Percentiles rank a stretch among this genome's conserved stretches.
These are phyloP conservation scores for Fusarium ramigenum DNA, from an alignment of 2,329 filamentous ascomycete genomes.

Conservation along the genomic window DNA sequence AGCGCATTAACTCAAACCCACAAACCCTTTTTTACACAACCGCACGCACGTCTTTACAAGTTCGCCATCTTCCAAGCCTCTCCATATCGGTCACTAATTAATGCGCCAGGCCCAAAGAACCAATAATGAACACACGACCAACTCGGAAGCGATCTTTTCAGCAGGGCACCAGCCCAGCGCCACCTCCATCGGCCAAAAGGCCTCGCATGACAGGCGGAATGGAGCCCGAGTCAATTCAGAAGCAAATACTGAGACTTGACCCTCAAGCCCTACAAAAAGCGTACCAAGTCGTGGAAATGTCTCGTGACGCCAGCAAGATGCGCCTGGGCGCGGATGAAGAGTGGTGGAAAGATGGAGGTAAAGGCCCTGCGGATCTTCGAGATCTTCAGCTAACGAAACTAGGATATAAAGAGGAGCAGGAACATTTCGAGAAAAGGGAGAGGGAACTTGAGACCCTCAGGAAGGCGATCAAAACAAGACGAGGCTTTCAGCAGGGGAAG, in stretches of 20 bases:
- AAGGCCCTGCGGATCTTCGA: background rate
- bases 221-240: background rate
- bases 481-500: background rate
- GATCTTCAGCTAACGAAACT: background rate
- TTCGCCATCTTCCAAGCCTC: background rate
- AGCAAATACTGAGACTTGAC: accelerated
- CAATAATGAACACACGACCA: background rate
- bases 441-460: background rate
- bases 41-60: accelerated
- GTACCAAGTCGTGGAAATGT: background rate
- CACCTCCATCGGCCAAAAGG: background rate
- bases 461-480: background rate
- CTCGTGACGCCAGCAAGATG: background rate
- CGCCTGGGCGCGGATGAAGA: too few species aligned
- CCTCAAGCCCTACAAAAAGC: too few species aligned
- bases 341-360: background rate
- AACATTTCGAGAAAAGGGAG: background rate
- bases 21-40: background rate
- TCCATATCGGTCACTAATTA: background rate
- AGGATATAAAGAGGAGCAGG: background rate
- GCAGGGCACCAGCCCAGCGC: background rate
- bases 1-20: background rate
- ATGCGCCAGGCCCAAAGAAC: background rate
- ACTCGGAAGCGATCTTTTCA: background rate
- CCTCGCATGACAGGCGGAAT: background rate